Base-by-base conservation (phyloP, 352 stramenopile species). In the Phytophthora capsici region DNA sequence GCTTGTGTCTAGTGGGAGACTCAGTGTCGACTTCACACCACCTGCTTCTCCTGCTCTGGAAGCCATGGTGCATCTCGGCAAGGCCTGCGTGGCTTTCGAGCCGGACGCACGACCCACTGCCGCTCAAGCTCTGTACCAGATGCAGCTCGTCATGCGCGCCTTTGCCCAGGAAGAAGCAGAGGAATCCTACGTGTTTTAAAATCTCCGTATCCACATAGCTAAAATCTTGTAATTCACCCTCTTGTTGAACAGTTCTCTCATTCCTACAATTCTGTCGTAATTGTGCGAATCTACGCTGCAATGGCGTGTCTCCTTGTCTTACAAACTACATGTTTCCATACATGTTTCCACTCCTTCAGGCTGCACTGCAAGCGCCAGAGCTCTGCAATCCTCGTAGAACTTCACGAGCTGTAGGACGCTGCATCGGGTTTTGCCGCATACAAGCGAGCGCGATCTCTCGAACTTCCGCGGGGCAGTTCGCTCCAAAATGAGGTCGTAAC, bases 101-200 rank as follows among this genome's bases (percentile, higher is more conserved):
- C 79, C 81, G 5, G 51, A 73, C 22, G 56, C 77, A 44, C 81
- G 83, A 19, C 83, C 83, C 28, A 88, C 79, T 3, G 80, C 83
- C 1, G 55, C 75, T 0, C 66, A 88, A 57, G 75, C 85, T 26
- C 65, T 82, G 19, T 90, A 89, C 58, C 65, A 75, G 45, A 71
- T 91, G 48, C 77, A 88, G 30, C 60, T 75, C 23, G 62, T 80
- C 20, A 71, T 76, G 43, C 68, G 57, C 9, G 68, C 68, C 14
- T 76, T 76, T 36, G 57, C 56, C 3, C 68, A 80, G 36, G 56
- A 73, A 50, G 76, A 78, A 50, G 25, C 75, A 14, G 69, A 77
- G 38, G 53, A 67, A 13, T 71, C 66, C 0, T 74, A 63, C 47
- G 49, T 71, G 9, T 74, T 74, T 41, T 67, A 61, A 53, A 20